Conservation (phyloP, 306 rosid species). For the Trifolium fragiferum region DNA sequence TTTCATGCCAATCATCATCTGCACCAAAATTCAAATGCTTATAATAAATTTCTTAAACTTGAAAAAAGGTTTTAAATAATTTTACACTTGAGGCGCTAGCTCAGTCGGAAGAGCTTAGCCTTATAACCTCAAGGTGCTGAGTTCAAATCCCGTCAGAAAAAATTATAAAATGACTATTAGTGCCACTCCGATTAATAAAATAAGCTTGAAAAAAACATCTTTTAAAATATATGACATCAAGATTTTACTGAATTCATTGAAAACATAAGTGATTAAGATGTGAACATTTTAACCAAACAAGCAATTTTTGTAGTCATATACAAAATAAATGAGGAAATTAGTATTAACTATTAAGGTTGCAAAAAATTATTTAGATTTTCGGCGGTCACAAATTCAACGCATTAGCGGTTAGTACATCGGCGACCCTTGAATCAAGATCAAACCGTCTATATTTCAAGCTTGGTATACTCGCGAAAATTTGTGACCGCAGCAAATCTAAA, state of each 20-base stretch:
- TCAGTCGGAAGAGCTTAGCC: too few relatives aligned
- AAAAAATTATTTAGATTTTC: not conserved
- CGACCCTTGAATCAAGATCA: not conserved
- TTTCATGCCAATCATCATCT: conserved; percentile 73
- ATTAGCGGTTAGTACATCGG: not conserved
- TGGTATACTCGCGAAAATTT: not conserved
- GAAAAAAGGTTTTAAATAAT: not conserved
- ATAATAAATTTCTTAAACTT: not conserved
- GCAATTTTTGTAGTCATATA: not conserved
- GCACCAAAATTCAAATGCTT: conserved; percentile 38
- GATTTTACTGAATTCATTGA: conserved; percentile 11
- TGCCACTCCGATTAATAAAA: too few relatives aligned
- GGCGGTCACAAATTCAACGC: not conserved
- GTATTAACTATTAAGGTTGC: not conserved
- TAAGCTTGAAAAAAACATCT: not conserved
- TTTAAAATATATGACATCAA: not conserved
- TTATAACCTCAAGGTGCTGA: too few relatives aligned
- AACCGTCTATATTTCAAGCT: not conserved
- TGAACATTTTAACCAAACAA: conserved; percentile 9
- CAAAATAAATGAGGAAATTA: not conserved
- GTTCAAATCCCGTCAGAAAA: too few relatives aligned
- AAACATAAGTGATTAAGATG: conserved; percentile 6
- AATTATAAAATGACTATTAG: too few relatives aligned
- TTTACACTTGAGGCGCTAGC: too few relatives aligned
- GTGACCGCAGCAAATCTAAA: not conserved